Evolutionary conservation across 805 yeast genomes (phyloP), one percentile per base, ranked within the genome.

Genomic region (Wilhelminamyces savonicus): DNA sequence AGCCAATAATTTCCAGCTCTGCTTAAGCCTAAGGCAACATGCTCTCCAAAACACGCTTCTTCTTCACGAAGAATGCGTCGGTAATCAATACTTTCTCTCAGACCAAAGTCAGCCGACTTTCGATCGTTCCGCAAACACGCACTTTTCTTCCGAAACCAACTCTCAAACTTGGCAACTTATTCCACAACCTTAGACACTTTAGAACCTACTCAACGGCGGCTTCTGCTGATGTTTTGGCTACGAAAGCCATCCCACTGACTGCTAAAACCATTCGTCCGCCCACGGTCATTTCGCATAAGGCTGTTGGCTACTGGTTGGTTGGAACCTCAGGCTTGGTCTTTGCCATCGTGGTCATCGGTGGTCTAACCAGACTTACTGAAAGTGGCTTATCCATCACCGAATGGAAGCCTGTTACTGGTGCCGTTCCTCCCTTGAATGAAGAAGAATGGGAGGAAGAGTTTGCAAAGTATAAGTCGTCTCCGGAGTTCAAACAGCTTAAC

Each of bases 321-420:
- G 90, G 92, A 15, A 79, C 94, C 1, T 82, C 97, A 2, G 81
- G 82, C 1, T 62, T 92, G 11, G 95, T 92, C 1, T 92, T 92
- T 56, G 96, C 94, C 21, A 92, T 92, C 37, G 97, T 92, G 11
- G 78, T 92, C n/a, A 66, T 92, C 4, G 99, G 98, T 26, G 99
- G 99, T 1, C 67, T 92, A 26, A 92, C 98, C 0, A 73, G 99
- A 47, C 68, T 92, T 26, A 92, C 98, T 0, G 99, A 92, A 51
- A 84, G 95, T 0, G 99, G 98, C 0, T 66, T 92, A 26, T 82
- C 95, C 27, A 92, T 92, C 53, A 92, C 97, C 1, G 98, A 92
- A 52, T 92, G 99, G 99, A 85, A 79, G 54, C 99, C 99, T 1
- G 87, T 92, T 16, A 86, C 98, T 0, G 99, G 99, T 27, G 63